Percentiles rank a stretch among this genome's conserved stretches.
Conservation (phyloP, 306 rosid species). For the Luffa aegyptiaca region DNA sequence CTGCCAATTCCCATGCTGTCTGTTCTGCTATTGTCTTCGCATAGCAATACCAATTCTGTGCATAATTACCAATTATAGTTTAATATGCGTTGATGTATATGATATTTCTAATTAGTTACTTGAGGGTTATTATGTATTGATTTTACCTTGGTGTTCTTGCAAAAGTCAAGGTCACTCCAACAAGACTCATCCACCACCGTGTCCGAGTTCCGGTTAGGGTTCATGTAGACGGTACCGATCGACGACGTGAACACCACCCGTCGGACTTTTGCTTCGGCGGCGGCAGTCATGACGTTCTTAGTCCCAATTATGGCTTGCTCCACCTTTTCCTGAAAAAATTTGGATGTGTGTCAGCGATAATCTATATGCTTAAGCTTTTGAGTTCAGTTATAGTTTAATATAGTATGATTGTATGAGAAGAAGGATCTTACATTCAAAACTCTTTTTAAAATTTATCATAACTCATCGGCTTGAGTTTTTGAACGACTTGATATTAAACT, state of each 20-base stretch:
- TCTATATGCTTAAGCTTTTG: too few relatives aligned
- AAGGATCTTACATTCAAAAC: too few relatives aligned
- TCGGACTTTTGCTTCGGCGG: slow-evolving; percentile 58
- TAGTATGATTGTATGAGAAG: too few relatives aligned
- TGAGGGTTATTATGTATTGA: not conserved
- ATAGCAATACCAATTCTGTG: slow-evolving; percentile 86
- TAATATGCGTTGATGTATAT: too few relatives aligned
- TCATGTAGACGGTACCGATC: slow-evolving; percentile 79
- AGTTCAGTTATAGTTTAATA: too few relatives aligned
- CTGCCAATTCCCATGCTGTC: slow-evolving; percentile 59
- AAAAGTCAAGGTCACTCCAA: slow-evolving; percentile 84
- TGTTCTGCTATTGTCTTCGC: slow-evolving; percentile 85
- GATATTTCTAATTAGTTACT: too few relatives aligned
- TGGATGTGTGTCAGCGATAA: not conserved
- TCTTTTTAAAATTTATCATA: too few relatives aligned
- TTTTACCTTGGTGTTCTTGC: slow-evolving; percentile 77
- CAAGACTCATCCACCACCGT: slow-evolving; percentile 62
- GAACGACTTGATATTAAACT: too few relatives aligned
- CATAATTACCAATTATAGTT: not conserved
- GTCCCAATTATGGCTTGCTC: slow-evolving; percentile 72
- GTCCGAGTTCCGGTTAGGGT: slow-evolving; percentile 53
- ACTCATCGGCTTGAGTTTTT: too few relatives aligned
- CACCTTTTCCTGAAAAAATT: slow-evolving; percentile 45
- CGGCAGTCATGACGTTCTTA: slow-evolving; percentile 53
- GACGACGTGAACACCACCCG: slow-evolving; percentile 93